Evolutionary conservation across 805 yeast species (phyloP).

Genomic region (Hyphopichia homilentoma): DNA sequence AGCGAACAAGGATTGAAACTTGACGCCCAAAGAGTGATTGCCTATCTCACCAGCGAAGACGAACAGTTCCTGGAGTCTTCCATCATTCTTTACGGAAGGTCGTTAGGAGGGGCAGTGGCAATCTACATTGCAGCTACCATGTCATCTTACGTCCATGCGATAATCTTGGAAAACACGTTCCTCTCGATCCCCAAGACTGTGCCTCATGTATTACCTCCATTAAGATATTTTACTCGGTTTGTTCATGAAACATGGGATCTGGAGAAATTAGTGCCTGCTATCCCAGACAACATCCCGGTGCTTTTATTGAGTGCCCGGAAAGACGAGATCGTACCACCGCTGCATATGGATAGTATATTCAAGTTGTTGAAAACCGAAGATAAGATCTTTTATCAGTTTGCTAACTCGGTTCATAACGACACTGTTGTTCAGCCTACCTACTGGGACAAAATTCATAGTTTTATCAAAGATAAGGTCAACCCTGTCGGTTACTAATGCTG

Average conservation of each 20-base stretch:
- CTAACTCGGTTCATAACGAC: constrained; percentile 75
- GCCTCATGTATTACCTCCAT: constrained; percentile 71
- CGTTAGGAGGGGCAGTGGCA: constrained; percentile 94
- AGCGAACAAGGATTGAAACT: constrained; percentile 73
- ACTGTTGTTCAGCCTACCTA: constrained; percentile 72
- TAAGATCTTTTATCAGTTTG: constrained; percentile 54
- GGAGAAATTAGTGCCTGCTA: constrained; percentile 50
- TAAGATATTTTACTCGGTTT: constrained; percentile 51
- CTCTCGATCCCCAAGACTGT: constrained; percentile 65
- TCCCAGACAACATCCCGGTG: constrained; percentile 57
- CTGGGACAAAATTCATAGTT: constrained; percentile 66
- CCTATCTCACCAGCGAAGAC: constrained; percentile 49
- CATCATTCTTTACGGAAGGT: constrained; percentile 76
- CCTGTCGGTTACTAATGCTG: constrained; percentile 39
- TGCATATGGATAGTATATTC: constrained; percentile 65
- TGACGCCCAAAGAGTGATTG: constrained; percentile 74
- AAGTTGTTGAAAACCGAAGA: constrained; percentile 45
- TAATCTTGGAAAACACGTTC: constrained; percentile 86
- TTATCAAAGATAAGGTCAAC: constrained; percentile 42
- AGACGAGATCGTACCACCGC: constrained; percentile 92
- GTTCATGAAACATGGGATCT: constrained; percentile 86
- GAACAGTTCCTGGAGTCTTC: constrained; percentile 49
- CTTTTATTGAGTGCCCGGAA: constrained; percentile 66
- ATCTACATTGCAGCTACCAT: constrained; percentile 69
- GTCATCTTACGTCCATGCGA: constrained; percentile 49